Evolutionary conservation across 495 filamentous ascomycete genomes (phyloP).

Genomic region (Tirmania nivea): DNA sequence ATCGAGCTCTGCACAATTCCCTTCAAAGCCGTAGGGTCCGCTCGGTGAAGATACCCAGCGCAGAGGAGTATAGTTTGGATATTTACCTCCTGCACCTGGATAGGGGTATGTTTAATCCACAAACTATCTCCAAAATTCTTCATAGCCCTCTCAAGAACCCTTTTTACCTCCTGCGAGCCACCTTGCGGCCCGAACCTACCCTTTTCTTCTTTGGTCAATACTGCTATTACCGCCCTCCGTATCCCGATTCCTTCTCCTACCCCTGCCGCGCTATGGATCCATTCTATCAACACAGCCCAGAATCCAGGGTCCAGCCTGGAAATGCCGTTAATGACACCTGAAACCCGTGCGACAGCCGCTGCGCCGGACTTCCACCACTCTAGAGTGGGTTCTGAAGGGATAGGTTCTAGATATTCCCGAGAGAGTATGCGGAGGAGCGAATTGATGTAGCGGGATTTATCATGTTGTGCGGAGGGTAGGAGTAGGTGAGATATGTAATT

Average conservation of each 20-base stretch:
- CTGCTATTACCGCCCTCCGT: constrained; percentile 39
- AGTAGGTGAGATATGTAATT: not conserved
- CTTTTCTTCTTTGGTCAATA: constrained; percentile 26
- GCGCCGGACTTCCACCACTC: constrained; percentile 23
- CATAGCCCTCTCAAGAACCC: constrained; percentile 37
- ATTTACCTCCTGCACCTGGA: constrained; percentile 70
- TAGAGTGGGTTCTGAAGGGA: constrained; percentile 3
- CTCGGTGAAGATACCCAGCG: constrained; percentile 51
- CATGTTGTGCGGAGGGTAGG: not conserved
- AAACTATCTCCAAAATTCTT: constrained; percentile 63
- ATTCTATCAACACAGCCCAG: constrained; percentile 37
- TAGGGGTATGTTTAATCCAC: constrained; percentile 63
- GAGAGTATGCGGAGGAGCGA: constrained; percentile 14
- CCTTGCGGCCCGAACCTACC: constrained; percentile 27
- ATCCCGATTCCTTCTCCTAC: constrained; percentile 39
- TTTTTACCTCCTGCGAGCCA: not conserved
- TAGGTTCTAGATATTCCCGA: constrained; percentile 25
- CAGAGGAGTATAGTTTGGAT: constrained; percentile 57
- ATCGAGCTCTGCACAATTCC: constrained; percentile 43
- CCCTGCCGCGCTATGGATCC: constrained; percentile 48
- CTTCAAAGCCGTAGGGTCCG: constrained; percentile 35
- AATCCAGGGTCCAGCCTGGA: constrained; percentile 21
- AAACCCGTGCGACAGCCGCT: constrained; percentile 26
- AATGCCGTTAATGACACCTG: constrained; percentile 25
- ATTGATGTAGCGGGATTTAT: not conserved